Percentiles rank a stretch among this genome's conserved stretches.
These are phyloP conservation scores for Rhodotorula kratochvilovae DNA, from an alignment of 768 basidiomycete genomes.

Conservation along the genomic window DNA sequence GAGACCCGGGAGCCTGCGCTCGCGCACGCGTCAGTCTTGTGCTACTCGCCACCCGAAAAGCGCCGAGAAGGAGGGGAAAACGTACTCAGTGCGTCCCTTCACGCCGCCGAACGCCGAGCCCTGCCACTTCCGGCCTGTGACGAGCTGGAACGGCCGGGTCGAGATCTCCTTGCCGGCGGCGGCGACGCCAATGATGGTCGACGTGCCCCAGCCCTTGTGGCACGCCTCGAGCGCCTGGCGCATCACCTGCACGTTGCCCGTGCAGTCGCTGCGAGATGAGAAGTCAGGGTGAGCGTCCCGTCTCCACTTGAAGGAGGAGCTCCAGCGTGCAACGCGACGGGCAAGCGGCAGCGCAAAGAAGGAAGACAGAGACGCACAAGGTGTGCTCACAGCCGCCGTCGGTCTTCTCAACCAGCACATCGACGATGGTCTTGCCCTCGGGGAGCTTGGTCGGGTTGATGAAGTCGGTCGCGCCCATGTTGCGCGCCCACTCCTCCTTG, in stretches of 20 bases:
- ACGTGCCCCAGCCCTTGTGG: constrained; percentile 99
- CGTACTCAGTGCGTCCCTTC: constrained; percentile 70
- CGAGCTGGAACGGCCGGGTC: constrained; percentile 72
- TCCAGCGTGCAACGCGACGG: too few species aligned
- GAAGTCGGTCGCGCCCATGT: constrained; percentile 70
- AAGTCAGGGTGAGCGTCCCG: too few species aligned
- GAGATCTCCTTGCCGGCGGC: constrained; percentile 93
- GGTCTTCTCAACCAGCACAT: constrained; percentile 82
- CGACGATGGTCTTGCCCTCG: constrained; percentile 78
- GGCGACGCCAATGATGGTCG: constrained; percentile 91
- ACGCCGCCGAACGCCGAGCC: constrained; percentile 96
- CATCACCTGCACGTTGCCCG: constrained; percentile 65
- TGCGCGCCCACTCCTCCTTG: constrained; percentile 60
- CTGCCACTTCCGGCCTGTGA: constrained; percentile 89
- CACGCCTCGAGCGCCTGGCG: constrained; percentile 85
- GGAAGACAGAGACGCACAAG: constrained; percentile 51
- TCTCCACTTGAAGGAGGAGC: too few species aligned
- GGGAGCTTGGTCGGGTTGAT: constrained; percentile 73
- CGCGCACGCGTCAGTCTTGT: not conserved
- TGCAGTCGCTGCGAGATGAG: constrained; percentile 60
- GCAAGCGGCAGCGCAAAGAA: too few species aligned
- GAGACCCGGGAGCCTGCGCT: constrained; percentile 28
- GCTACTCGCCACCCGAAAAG: not conserved
- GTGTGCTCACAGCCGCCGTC: constrained; percentile 97
- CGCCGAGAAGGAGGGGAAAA: not conserved